Base-by-base conservation (phyloP, 2,329 filamentous ascomycete species). In the Clathrospora elynae region DNA sequence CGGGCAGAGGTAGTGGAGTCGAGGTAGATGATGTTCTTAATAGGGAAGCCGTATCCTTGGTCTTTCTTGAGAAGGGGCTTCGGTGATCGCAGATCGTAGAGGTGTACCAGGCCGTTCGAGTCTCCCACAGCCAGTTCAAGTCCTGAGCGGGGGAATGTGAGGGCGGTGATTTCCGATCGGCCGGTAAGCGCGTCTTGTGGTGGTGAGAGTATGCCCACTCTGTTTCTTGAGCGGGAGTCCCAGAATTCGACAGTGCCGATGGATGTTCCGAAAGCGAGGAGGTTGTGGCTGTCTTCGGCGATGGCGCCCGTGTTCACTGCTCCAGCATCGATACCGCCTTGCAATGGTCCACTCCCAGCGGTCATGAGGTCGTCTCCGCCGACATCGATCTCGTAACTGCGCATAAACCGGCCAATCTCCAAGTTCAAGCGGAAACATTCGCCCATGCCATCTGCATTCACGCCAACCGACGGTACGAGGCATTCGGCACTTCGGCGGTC, bases 231-330 rank as follows among this genome's bases (percentile, higher is more conserved):
- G 46, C 93, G 82, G 1, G 91, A 82, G 66, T 99, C 93, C 89
- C 91, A 99, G 63, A 97, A 92, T 67, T 99, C 93, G 17, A 97
- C 89, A 1, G 92, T 96, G n/a, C 93, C 92, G 42, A 93, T 76
- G 2, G 90, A 91, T 1, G 93, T 99, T 37, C 95, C 93, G 61
- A 99, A 99, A 0, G 92, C 91, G 22, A 91, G 79, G 4, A 99
- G 77, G 42, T 93, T 93, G 68, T 99, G 93, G 33, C 88, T 91
- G 26, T 86, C 81, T 66, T 96, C 89, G 3, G 93, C 93, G 47
- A 96, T 83, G 3, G 91, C 86, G 9, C 84, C 92, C 6, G 85
- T 85, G 64, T 97, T 96, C 37, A 97, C 90, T 35, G 87, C 86
- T 10, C 91, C 90, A 1, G 89, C 86, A 43, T 86, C 80, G 32